Evolutionary conservation across 176 grass and related monocot species (phyloP), one percentile per base, ranked within the genome.

Genomic region (Triticum urartu): DNA sequence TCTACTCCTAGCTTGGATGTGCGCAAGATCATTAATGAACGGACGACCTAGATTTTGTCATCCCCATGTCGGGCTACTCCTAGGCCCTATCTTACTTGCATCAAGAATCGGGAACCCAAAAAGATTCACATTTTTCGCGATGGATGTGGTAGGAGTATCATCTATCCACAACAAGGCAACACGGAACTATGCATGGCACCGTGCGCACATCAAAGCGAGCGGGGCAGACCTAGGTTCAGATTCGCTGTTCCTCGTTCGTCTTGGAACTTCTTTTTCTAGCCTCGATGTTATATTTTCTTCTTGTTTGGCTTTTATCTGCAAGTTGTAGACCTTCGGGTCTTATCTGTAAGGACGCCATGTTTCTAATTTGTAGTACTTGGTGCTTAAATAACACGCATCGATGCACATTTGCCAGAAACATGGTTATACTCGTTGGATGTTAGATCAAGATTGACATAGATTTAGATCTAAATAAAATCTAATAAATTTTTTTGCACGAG

Each of bases 41-140:
- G 82, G 70, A 64, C 25, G 70, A 75, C 72, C 72, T 52, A 66
- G 80, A 81, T 15, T 68, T 82, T 52, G 80, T 21, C 72, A 33
- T 50, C 79, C 64, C 42, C 43, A 69, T 69, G 43, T 35, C 80
- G 64, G 9, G 73, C 73, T 81, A 48, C 72, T 18, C 50, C 50
- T 74, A 47, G 11, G 10, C 8, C 22, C 22, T 75, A 47, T 1
- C 12, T 75, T 75, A 30, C 60, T 35, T 54, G 30, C 20, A 85
- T 85, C 83, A 63, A 66, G 7, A 85, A 65, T 7, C 7, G 39
- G 22, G 38, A 65, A 48, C 26, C 62, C 8, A 1, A 33, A 47
- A 34, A 34, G 26, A 77, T 58, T 52, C 47, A 77, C 45, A 17
- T 18, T 75, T 75, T 17, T 48, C 40, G 26, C 12, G 28, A 75